A percentile compares a stretch with the other conserved stretches of the same genome.
Evolutionary conservation across 345 rosid species (phyloP).

Genomic region (Combretum micranthum): DNA sequence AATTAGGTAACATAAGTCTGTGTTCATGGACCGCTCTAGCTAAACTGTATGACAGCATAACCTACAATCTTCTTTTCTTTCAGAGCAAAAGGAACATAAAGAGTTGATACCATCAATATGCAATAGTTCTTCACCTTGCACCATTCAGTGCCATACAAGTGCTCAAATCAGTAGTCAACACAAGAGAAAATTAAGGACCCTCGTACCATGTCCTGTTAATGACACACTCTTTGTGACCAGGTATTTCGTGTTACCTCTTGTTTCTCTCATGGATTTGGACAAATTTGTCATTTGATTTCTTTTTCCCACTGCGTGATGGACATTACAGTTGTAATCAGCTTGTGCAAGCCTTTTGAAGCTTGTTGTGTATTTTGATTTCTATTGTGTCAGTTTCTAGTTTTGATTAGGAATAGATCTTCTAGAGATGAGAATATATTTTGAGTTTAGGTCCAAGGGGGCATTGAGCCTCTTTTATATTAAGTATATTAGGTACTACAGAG

Average conservation of each 20-base stretch:
- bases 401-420: too few relatives aligned
- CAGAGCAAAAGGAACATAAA: conserved; percentile 70
- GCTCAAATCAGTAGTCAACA: conserved; percentile 81
- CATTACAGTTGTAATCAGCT: not conserved
- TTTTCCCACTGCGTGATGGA: not conserved
- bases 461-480: too few relatives aligned
- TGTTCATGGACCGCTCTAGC: not conserved
- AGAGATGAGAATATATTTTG: too few relatives aligned
- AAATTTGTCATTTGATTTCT: not conserved
- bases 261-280: not conserved
- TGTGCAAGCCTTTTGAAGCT: too few relatives aligned
- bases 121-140: conserved; percentile 41
- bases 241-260: conserved; percentile 20
- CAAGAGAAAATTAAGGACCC: conserved; percentile 85
- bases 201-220: conserved; percentile 62
- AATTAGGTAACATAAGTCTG: conserved; percentile 38
- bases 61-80: conserved; percentile 14
- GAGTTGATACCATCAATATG: conserved; percentile 66
- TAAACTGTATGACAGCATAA: not conserved
- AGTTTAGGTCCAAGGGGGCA: too few relatives aligned
- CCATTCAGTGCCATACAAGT: conserved; percentile 46
- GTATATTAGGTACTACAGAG: too few relatives aligned
- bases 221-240: conserved; percentile 84
- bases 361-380: too few relatives aligned
- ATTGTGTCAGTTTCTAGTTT: too few relatives aligned